Evolutionary conservation across 2,329 filamentous ascomycete genomes (phyloP).

Genomic region (Aschersonia sp.): DNA sequence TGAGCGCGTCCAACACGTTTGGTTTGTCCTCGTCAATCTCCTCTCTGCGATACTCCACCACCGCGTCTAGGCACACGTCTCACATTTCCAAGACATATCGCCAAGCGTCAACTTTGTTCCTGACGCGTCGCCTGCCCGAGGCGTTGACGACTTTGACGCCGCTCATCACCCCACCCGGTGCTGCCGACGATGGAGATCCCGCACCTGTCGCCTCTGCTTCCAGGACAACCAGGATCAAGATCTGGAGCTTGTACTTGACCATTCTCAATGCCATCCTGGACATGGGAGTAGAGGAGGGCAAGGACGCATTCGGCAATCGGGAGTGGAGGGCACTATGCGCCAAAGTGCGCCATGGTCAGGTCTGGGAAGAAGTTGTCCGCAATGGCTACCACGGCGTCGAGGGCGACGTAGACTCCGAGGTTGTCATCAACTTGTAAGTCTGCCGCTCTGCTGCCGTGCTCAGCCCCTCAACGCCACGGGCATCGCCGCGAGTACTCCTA

Average conservation of each 20-base stretch:
- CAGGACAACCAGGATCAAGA: slow-evolving; percentile 74
- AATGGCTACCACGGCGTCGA: slow-evolving; percentile 81
- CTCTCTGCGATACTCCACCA: slow-evolving; percentile 50
- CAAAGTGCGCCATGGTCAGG: slow-evolving; percentile 73
- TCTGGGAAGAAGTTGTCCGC: slow-evolving; percentile 90
- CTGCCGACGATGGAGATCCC: slow-evolving; percentile 35
- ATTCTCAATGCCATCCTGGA: slow-evolving; percentile 86
- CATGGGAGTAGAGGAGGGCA: slow-evolving; percentile 79
- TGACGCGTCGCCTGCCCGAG: slow-evolving; percentile 86
- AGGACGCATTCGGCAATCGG: slow-evolving; percentile 70
- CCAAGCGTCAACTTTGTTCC: slow-evolving; percentile 83
- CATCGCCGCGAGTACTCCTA: not conserved
- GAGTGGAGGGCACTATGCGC: slow-evolving; percentile 72
- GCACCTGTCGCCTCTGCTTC: slow-evolving; percentile 71
- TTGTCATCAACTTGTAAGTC: slow-evolving; percentile 73
- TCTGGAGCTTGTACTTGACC: slow-evolving; percentile 94
- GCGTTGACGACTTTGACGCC: slow-evolving; percentile 75
- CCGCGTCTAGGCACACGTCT: slow-evolving; percentile 45
- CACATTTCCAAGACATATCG: slow-evolving; percentile 87
- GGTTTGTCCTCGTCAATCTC: slow-evolving; percentile 52
- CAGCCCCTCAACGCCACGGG: too few relatives aligned
- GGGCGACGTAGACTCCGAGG: slow-evolving; percentile 84
- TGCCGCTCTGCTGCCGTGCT: not conserved
- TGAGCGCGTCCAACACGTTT: slow-evolving; percentile 24
- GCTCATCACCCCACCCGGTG: slow-evolving; percentile 50